Base-by-base conservation (phyloP, 2,329 filamentous ascomycete species). In the Exophiala phaeomuriformis region DNA sequence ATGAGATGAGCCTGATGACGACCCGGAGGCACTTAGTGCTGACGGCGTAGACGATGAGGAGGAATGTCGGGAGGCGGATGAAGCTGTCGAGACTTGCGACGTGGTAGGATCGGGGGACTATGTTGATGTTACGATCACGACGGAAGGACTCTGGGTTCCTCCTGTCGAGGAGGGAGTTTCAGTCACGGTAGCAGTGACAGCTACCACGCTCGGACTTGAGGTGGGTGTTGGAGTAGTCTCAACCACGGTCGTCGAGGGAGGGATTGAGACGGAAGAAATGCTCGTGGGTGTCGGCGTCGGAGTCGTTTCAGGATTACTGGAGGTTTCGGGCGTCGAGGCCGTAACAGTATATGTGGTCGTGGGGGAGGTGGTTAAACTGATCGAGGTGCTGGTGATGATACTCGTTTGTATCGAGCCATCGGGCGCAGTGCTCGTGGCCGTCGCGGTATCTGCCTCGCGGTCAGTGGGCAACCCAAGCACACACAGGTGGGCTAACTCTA, bases 121-220 rank as follows among this genome's bases (percentile, higher is more conserved):
- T 10, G 62, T 66, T 10, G 63, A 61, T 19, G 65, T 62, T 9
- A 67, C 55, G n/a, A 66, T 58, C 5, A 64, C 47, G 8, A 59
- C 59, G 5, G 61, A 57, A 39, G 64, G 56, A 45, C 55, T 56
- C 8, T 53, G 53, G 12, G 44, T 48, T 12, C 35, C 41, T 31
- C 52, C 56, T 4, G 57, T 59, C 7, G 62, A 51, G 5, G 61
- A 36, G 8, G 62, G 51, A 3, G 55, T 55, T 49, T 57, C 46
- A 3, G 63, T 63, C 7, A 61, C 54, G 19, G 56, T 57, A 2
- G 61, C 41, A 29, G 63, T 63, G 3, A 63, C 53, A 7, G 55
- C 52, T 7, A 61, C 50, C 4, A 61, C 60, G 37, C 54, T 62
- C n/a, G 59, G 55, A 30, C 63, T 58, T n/a, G 55, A 35, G 33